Conservation (phyloP, 2,329 filamentous ascomycete genomes). For the Coniochaeta pulveracea region DNA sequence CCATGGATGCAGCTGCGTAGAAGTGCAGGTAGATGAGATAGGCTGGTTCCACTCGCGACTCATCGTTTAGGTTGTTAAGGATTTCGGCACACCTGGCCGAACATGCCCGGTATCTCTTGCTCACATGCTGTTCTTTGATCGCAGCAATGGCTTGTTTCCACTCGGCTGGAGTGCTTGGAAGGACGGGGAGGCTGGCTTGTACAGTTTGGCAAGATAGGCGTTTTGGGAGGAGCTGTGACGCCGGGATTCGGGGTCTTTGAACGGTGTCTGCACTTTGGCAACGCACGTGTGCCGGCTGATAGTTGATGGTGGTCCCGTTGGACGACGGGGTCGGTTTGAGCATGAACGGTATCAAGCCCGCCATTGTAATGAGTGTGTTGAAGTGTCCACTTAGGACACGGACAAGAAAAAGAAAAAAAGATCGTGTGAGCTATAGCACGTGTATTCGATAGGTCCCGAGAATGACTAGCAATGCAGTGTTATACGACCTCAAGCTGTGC, state of each 20-base stretch:
- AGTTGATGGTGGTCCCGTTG: conserved; percentile 6
- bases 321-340: conserved; percentile 9
- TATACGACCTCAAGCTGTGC: conserved; percentile 4
- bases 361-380: conserved; percentile 9
- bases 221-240: conserved; percentile 12
- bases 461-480: neutral
- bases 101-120: conserved; percentile 40
- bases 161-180: conserved; percentile 33
- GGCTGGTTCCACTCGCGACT: conserved; percentile 34
- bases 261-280: conserved; percentile 7
- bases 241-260: conserved; percentile 8
- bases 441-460: neutral
- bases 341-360: conserved; percentile 16
- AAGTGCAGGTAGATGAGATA: conserved; percentile 50
- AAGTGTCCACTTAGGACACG: neutral
- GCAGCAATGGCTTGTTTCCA: conserved; percentile 40
- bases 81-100: conserved; percentile 41
- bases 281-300: conserved; percentile 5
- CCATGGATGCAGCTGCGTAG: conserved; percentile 48
- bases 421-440: neutral
- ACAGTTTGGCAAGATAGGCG: too few relatives aligned
- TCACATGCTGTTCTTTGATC: conserved; percentile 41
- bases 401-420: neutral
- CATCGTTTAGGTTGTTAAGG: conserved; percentile 33
- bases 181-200: conserved; percentile 12